Percentiles rank a stretch among this genome's conserved stretches.
Conservation (phyloP, 2,329 filamentous ascomycete species). For the Mariannaea sp. region DNA sequence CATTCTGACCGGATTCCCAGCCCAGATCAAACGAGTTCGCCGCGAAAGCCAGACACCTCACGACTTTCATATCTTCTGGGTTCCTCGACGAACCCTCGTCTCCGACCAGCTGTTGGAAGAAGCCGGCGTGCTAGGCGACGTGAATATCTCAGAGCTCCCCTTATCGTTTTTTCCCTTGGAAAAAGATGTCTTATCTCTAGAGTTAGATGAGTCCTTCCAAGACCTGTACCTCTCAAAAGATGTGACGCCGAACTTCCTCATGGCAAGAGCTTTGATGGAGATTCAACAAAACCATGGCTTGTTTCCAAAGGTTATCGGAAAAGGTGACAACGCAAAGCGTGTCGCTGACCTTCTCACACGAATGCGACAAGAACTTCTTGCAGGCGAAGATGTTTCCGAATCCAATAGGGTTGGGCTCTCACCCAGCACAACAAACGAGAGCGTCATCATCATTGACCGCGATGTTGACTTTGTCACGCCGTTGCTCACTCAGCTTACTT, state of each 20-base stretch:
- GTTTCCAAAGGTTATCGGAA: slow-evolving; percentile 92
- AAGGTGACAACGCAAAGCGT: slow-evolving; percentile 90
- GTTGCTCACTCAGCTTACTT: slow-evolving; percentile 92
- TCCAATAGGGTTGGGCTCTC: slow-evolving; percentile 69
- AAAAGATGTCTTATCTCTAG: slow-evolving; percentile 86
- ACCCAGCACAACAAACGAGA: slow-evolving; percentile 87
- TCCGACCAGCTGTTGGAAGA: slow-evolving; percentile 92
- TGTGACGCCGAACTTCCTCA: slow-evolving; percentile 84
- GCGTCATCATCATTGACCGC: slow-evolving; percentile 90
- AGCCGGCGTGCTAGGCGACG: slow-evolving; percentile 88
- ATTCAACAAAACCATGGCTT: slow-evolving; percentile 91
- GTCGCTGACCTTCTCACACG: slow-evolving; percentile 85
- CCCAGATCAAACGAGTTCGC: slow-evolving; percentile 88
- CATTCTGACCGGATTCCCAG: slow-evolving; percentile 55
- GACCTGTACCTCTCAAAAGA: slow-evolving; percentile 92
- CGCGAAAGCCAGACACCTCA: slow-evolving; percentile 88
- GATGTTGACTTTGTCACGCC: slow-evolving; percentile 93
- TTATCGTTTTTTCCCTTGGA: slow-evolving; percentile 91
- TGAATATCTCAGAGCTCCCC: slow-evolving; percentile 84
- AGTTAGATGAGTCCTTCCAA: slow-evolving; percentile 83
- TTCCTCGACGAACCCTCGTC: slow-evolving; percentile 87
- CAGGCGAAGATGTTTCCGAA: slow-evolving; percentile 74
- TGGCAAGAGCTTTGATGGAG: slow-evolving; percentile 91
- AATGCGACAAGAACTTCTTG: slow-evolving; percentile 87
- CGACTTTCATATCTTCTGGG: slow-evolving; percentile 97